Percentiles rank a stretch among this genome's conserved stretches.
phyloP scores from a whole-genome alignment of 2,329 filamentous ascomycete species.

The Cytospora piceicola region DNA sequence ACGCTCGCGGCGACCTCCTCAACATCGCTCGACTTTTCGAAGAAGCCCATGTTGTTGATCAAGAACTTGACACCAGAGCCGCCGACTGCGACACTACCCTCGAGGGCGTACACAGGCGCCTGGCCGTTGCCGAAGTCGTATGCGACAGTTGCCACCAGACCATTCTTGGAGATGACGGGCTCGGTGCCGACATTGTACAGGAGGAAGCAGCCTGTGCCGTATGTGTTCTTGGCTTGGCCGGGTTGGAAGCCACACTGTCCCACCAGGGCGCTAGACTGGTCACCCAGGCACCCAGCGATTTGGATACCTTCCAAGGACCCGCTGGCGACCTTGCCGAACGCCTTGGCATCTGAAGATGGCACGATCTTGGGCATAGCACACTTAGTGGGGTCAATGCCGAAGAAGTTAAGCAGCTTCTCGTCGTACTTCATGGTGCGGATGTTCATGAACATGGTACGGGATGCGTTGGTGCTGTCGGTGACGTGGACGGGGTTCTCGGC shows the following conservation, averaged over 20 bases:
- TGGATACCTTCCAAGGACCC: slow-evolving; percentile 70
- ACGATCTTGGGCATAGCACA: slow-evolving; percentile 81
- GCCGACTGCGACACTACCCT: slow-evolving; percentile 82
- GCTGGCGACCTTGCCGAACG: slow-evolving; percentile 68
- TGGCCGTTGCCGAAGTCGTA: slow-evolving; percentile 72
- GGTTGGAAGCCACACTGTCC: slow-evolving; percentile 83
- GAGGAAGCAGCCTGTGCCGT: slow-evolving; percentile 87
- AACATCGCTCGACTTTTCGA: slow-evolving; percentile 54
- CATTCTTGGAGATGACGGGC: slow-evolving; percentile 83
- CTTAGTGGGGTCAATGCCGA: slow-evolving; percentile 70
- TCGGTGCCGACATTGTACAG: slow-evolving; percentile 86
- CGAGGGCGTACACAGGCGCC: slow-evolving; percentile 75
- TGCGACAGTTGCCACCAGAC: slow-evolving; percentile 82
- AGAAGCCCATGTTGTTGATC: slow-evolving; percentile 65
- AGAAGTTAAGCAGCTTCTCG: slow-evolving; percentile 75
- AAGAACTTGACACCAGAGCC: slow-evolving; percentile 80
- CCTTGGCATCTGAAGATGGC: slow-evolving; percentile 73
- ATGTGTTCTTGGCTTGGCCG: slow-evolving; percentile 87
- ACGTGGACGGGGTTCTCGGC: slow-evolving; percentile 68
- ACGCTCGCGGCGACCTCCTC: slow-evolving; percentile 57
- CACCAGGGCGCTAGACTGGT: slow-evolving; percentile 84
- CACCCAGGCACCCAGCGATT: slow-evolving; percentile 84
- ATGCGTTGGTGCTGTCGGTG: slow-evolving; percentile 86
- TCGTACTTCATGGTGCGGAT: slow-evolving; percentile 80
- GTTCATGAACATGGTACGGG: slow-evolving; percentile 94